Base-by-base conservation (phyloP, 106 monocot genomes). In the Allium cepa region DNA sequence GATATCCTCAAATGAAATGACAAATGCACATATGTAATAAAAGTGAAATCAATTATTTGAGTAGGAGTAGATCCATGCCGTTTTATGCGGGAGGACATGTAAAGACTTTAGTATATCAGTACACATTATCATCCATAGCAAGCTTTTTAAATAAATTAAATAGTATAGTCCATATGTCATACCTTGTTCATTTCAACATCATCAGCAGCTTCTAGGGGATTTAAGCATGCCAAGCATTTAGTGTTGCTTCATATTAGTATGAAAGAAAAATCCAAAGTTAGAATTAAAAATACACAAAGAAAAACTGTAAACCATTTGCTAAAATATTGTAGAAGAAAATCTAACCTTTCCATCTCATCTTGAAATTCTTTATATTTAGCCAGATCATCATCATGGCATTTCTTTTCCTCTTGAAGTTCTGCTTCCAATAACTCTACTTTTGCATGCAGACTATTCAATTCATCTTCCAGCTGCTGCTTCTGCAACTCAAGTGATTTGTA, bases 331-430 rank as follows among this genome's bases (percentile, higher is more conserved):
- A 11, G 47, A 55, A 15, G 3, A 55, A 55, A 55, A 28, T 26
- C 73, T 63, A 46, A 93, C 99, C 99, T 93, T 85, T 90, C 87
- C 36, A 90, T 75, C 77, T 83, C 79, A 56, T 87, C 87, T 51
- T 90, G 80, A 53, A 99, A 80, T 60, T 85, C 83, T 65, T 77
- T 79, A 66, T 72, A 85, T 77, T 79, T 89, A 12, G 49, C 55
- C 53, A 87, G 60, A 71, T 87, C 77, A 50, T 92, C 84, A 68
- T 89, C 75, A 89, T 87, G 93, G 55, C 62, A 78, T 52, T 53
- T 72, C 63, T 62, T 90, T 81, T 93, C 92, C 64, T 72, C 80
- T 47, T 67, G 64, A 72, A 99, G 92, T 69, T 93, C 90, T 46
- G 68, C 62, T 28, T 77, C 79, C 15, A 93, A 73, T 11, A 51